Conservation (phyloP, 495 filamentous ascomycete genomes). For the Penicillium cosmopolitanum region DNA sequence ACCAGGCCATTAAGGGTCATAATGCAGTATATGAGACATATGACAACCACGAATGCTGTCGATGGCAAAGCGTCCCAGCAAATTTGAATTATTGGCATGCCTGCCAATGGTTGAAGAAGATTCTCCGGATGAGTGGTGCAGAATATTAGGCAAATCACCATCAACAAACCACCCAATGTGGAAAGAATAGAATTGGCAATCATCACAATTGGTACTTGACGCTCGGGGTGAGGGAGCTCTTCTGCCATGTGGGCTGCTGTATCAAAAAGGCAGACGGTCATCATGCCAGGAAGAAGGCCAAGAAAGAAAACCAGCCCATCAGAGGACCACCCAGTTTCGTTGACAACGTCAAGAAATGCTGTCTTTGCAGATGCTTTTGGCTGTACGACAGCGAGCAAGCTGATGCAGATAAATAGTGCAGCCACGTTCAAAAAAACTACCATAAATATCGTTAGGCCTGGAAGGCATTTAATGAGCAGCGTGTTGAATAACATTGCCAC, state of each 20-base stretch:
- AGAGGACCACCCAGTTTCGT: constrained; percentile 15
- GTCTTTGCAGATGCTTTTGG: not conserved
- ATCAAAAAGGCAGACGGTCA: not conserved
- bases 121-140: constrained; percentile 9
- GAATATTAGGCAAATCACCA: constrained; percentile 8
- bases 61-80: constrained; percentile 4
- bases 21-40: not conserved
- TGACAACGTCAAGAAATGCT: constrained; percentile 12
- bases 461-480: constrained; percentile 5
- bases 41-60: not conserved
- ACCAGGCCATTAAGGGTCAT: constrained; percentile 1
- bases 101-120: constrained; percentile 2
- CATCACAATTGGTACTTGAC: constrained; percentile 13
- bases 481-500: constrained; percentile 5
- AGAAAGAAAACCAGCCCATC: constrained; percentile 13
- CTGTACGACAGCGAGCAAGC: constrained; percentile 1
- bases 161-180: constrained; percentile 2
- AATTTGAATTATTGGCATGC: constrained; percentile 7
- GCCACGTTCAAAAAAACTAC: constrained; percentile 9
- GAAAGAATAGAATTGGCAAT: not conserved
- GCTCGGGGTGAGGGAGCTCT: constrained; percentile 4
- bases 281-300: constrained; percentile 8
- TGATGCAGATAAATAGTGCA: constrained; percentile 10
- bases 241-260: constrained; percentile 14
- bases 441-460: constrained; percentile 1